Evolutionary conservation across 192 early-diverging fungal genomes (phyloP), one percentile per base, ranked within the genome.

Genomic region (Paraglomus brasilianum): DNA sequence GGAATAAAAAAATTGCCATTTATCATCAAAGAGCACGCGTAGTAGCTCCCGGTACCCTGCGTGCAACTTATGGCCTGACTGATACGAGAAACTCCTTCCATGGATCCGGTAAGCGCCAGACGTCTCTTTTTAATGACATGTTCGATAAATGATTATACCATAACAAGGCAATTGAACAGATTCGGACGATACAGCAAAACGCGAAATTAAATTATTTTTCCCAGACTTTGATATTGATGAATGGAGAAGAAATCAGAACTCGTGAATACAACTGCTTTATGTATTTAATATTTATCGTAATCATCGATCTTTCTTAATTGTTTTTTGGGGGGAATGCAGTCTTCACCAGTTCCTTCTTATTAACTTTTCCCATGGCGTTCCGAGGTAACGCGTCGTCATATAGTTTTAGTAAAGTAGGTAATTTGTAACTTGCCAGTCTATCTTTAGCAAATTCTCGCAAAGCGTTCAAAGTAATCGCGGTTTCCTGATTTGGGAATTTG

Each of bases 291-390:
- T n/a, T n/a, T n/a, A 30, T 30, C 30, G 30, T 30, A 3, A 3
- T 30, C 3, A 30, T 30, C 30, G 30, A 57, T 57, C 55, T 39
- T 38, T 57, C 40, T 14, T 39, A 9, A 57, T 38, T n/a, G 41
- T 43, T 53, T 38, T 15, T 52, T 36, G 0, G 38, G 40, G 40
- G 87, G 49, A 9, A 30, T 30, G 30, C 30, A 30, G 30, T 30
- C 30, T 63, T 66, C 42, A 79, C 69, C 42, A 95, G 76, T 6
- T 82, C 85, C 75, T 92, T 93, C 74, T 95, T 95, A 73, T 87
- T 89, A 10, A 94, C 85, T 80, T 95, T 95, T 24, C 92, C 91
- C 92, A 95, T 93, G 5, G 87, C 85, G 66, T 95, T 95, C 39
- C 88, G 81, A 7, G 92, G 94, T 68, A 95, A 71, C 24, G 75